Conservation (phyloP, 805 yeast genomes). For the Candida incommunis region DNA sequence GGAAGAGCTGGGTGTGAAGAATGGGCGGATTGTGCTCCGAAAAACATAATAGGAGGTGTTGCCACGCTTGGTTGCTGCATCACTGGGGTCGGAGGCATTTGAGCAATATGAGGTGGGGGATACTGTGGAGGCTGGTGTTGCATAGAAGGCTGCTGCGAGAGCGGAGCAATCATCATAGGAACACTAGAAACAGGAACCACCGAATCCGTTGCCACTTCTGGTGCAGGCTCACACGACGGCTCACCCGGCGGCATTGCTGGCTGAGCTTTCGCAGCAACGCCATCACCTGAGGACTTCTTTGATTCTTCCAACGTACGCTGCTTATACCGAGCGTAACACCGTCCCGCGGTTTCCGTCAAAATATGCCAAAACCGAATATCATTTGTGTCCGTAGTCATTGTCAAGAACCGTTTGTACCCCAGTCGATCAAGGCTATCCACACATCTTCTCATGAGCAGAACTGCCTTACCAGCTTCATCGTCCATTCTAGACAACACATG, state of each 20-base stretch:
- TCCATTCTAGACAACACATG: neutral
- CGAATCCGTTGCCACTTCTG: no score
- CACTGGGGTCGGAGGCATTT: neutral
- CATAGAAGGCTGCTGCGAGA: no score
- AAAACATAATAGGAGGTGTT: no score
- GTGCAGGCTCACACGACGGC: no score
- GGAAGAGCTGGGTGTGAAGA: no score
- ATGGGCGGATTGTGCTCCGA: no score
- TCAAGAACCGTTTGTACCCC: neutral
- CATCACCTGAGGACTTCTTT: neutral
- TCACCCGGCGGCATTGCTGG: no score
- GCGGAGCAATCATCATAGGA: no score
- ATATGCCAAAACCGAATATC: neutral
- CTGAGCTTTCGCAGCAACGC: no score
- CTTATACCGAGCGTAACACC: neutral
- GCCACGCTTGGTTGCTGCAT: no score
- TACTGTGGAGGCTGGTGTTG: neutral
- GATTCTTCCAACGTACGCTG: neutral
- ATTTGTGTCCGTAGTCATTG: neutral
- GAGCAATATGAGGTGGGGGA: neutral
- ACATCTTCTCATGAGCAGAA: neutral
- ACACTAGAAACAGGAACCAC: no score
- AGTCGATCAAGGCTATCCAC: neutral
- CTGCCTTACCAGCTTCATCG: neutral
- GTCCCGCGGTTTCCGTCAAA: neutral